These are phyloP conservation scores for Rhizoclosmatium globosum DNA, from an alignment of 192 early-diverging fungal genomes.

Conservation along the genomic window DNA sequence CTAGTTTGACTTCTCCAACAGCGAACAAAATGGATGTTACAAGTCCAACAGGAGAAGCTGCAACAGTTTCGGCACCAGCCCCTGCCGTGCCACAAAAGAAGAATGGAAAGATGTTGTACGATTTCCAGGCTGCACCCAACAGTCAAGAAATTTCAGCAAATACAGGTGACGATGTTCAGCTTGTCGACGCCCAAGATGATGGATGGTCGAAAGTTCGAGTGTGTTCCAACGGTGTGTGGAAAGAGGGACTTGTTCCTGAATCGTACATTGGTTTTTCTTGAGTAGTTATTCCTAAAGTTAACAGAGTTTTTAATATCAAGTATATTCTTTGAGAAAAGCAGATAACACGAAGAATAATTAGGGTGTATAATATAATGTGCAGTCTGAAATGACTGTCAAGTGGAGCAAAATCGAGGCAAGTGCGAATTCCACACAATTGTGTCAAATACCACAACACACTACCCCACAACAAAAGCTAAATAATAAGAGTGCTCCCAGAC, in stretches of 20 bases:
- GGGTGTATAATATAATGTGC: too few relatives aligned
- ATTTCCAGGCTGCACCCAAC: slow-evolving; percentile 48
- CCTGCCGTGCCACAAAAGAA: not conserved
- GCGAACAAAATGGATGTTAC: not conserved
- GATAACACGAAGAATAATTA: too few relatives aligned
- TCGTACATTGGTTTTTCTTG: too few relatives aligned
- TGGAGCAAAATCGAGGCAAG: too few relatives aligned
- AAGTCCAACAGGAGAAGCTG: not conserved
- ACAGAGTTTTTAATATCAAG: too few relatives aligned
- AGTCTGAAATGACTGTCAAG: too few relatives aligned
- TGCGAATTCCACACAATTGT: too few relatives aligned
- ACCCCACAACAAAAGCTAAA: too few relatives aligned
- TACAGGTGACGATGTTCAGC: slow-evolving; percentile 46
- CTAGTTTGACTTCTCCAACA: not conserved
- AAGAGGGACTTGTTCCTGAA: slow-evolving; percentile 48
- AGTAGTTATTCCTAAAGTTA: too few relatives aligned
- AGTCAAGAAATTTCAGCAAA: slow-evolving; percentile 39
- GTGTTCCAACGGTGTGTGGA: slow-evolving; percentile 20
- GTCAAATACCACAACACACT: too few relatives aligned
- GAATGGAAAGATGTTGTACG: slow-evolving; percentile 41
- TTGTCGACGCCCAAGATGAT: slow-evolving; percentile 56
- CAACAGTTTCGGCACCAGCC: not conserved
- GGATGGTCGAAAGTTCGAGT: slow-evolving; percentile 52
- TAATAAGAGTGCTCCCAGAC: too few relatives aligned
- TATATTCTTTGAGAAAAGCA: too few relatives aligned